These are phyloP conservation scores for Chlamydomonas schloesseri DNA, from an alignment of 139 green algal genomes.

Conservation along the genomic window DNA sequence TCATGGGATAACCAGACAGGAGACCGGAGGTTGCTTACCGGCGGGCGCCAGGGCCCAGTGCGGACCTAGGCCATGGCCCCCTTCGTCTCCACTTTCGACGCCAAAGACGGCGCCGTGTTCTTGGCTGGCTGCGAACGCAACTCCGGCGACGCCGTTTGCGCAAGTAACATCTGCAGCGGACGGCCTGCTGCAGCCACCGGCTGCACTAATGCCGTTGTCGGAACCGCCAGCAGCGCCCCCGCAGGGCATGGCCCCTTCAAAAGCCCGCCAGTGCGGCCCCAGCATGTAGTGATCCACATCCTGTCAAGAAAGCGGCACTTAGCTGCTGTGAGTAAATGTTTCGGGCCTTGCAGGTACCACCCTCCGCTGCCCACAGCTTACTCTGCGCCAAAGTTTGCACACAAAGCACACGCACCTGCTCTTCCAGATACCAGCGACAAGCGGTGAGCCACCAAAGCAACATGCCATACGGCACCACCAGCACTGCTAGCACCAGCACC, in stretches of 20 bases:
- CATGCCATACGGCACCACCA: constrained; percentile 19
- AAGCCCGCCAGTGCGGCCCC: not conserved
- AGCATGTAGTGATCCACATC: not conserved
- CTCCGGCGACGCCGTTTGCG: no score
- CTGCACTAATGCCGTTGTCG: no score
- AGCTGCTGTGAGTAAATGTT: no score
- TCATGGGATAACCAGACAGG: no score
- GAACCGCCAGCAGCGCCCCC: no score
- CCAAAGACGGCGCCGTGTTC: not conserved
- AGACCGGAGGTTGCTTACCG: no score
- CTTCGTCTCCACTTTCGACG: not conserved
- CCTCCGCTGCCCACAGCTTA: no score
- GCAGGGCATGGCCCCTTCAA: not conserved
- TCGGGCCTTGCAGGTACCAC: no score
- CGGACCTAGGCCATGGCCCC: not conserved
- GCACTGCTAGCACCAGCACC: not conserved
- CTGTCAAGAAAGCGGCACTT: no score
- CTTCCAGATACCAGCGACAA: constrained; percentile 35
- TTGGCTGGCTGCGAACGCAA: no score
- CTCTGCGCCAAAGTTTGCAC: not conserved
- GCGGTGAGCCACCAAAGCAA: constrained; percentile 49
- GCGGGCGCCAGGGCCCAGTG: not conserved
- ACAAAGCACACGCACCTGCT: not conserved
- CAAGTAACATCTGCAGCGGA: no score
- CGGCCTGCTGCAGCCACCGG: no score